Evolutionary conservation across 768 basidiomycete genomes (phyloP).

Genomic region (Pisolithus sp.): DNA sequence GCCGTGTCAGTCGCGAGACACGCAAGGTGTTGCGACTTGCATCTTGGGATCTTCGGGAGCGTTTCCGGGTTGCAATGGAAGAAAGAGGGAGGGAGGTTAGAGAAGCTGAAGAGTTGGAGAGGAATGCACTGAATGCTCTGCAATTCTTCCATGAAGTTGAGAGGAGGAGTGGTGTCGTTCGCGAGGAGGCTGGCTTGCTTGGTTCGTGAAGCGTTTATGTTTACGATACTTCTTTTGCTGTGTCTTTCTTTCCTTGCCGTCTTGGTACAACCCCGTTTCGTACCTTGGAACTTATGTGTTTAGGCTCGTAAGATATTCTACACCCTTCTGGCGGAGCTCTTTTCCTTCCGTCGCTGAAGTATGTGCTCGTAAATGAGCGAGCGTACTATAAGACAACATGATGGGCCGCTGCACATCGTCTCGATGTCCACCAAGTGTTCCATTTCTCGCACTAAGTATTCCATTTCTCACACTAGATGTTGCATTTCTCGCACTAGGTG

Average conservation of each 20-base stretch:
- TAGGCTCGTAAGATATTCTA: too few relatives aligned
- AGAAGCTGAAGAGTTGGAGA: slow-evolving; percentile 69
- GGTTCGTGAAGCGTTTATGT: slow-evolving; percentile 1
- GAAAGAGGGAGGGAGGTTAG: slow-evolving; percentile 71
- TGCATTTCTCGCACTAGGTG: too few relatives aligned
- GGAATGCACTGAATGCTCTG: slow-evolving; percentile 60
- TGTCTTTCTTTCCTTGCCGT: background rate
- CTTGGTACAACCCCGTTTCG: background rate
- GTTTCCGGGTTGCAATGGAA: slow-evolving; percentile 77
- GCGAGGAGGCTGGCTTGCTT: slow-evolving; percentile 21
- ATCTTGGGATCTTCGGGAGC: slow-evolving; percentile 83
- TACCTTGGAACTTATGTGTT: too few relatives aligned
- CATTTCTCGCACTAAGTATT: too few relatives aligned
- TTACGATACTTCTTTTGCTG: slow-evolving; percentile 1
- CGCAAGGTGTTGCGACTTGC: slow-evolving; percentile 89
- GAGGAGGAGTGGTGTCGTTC: slow-evolving; percentile 38
- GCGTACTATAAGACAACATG: too few relatives aligned
- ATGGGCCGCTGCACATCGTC: too few relatives aligned
- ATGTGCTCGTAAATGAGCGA: too few relatives aligned
- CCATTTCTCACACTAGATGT: too few relatives aligned
- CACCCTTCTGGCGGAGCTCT: too few relatives aligned
- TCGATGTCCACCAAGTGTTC: too few relatives aligned
- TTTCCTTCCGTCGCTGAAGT: too few relatives aligned
- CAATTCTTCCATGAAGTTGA: slow-evolving; percentile 58
- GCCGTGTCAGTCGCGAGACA: slow-evolving; percentile 74